Evolutionary conservation across 306 rosid species (phyloP).

Genomic region (Fragaria ananassa): DNA sequence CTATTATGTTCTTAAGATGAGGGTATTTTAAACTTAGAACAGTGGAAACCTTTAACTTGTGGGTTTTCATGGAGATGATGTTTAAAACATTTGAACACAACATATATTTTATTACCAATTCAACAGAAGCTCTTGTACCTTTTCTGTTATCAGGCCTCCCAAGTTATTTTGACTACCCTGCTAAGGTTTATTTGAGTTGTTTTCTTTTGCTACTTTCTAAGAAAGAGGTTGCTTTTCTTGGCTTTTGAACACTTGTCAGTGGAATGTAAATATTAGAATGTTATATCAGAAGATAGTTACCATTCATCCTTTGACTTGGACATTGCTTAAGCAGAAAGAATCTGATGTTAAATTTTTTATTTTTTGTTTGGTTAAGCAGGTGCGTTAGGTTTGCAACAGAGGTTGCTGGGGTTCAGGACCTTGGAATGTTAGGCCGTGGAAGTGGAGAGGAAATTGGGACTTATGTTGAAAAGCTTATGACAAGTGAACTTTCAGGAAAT

Average conservation of each 20-base stretch:
- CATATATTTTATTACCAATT: neutral
- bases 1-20: neutral
- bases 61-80: neutral
- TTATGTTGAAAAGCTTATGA: constrained; percentile 90
- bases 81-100: neutral
- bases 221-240: neutral
- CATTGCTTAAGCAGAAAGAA: neutral
- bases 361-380: constrained; percentile 42
- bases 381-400: constrained; percentile 97
- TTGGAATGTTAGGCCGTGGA: constrained; percentile 98
- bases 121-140: neutral
- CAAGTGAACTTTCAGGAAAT: constrained; percentile 98
- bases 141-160: neutral
- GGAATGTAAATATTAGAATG: neutral
- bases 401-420: constrained; percentile 99
- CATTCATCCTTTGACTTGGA: neutral
- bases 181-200: neutral
- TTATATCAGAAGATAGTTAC: neutral
- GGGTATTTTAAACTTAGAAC: neutral
- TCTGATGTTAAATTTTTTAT: constrained; percentile 14
- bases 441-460: constrained; percentile 99
- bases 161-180: neutral
- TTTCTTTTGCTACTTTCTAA: neutral
- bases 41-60: neutral
- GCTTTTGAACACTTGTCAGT: neutral